A percentile compares a stretch with the other conserved stretches of the same genome.
These are phyloP conservation scores for Alnus glutinosa DNA, from an alignment of 306 rosid genomes.

Conservation along the genomic window DNA sequence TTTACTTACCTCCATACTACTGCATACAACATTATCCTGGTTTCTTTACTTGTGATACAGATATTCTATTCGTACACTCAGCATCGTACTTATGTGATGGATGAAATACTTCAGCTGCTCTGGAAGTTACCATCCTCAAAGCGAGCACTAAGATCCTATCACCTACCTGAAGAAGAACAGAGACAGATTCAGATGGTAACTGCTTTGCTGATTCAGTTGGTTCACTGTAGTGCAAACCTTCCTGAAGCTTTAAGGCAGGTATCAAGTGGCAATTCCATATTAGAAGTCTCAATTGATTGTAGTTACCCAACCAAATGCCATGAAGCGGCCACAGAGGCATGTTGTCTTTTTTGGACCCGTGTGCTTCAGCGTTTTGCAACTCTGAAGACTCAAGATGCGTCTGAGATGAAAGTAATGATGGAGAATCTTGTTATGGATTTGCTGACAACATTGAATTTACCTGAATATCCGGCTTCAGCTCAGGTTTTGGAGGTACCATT, in stretches of 20 bases:
- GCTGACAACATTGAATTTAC: constrained; percentile 79
- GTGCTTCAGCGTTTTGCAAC: constrained; percentile 89
- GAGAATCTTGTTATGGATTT: constrained; percentile 93
- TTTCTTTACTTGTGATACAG: constrained; percentile 52
- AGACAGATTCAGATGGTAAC: constrained; percentile 97
- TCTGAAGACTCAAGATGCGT: constrained; percentile 82
- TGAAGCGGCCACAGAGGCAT: constrained; percentile 74
- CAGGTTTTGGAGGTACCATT: constrained; percentile 77
- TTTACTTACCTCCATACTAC: constrained; percentile 11
- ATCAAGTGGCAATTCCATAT: constrained; percentile 62
- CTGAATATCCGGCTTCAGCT: constrained; percentile 97
- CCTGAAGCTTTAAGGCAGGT: constrained; percentile 81
- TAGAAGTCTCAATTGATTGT: constrained; percentile 72
- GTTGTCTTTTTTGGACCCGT: constrained; percentile 87
- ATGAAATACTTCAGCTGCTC: constrained; percentile 87
- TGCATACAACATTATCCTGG: constrained; percentile 1
- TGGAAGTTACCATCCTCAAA: constrained; percentile 86
- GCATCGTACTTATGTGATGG: constrained; percentile 88
- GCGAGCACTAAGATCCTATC: constrained; percentile 87
- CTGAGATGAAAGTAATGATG: constrained; percentile 83
- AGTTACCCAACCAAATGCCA: constrained; percentile 67
- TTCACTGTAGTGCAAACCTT: constrained; percentile 89
- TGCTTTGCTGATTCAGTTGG: constrained; percentile 88
- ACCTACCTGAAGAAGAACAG: constrained; percentile 92
- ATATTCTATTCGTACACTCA: constrained; percentile 83